Evolutionary conservation across 2,329 filamentous ascomycete genomes (phyloP).

Genomic region (Sporothrix curviconia): DNA sequence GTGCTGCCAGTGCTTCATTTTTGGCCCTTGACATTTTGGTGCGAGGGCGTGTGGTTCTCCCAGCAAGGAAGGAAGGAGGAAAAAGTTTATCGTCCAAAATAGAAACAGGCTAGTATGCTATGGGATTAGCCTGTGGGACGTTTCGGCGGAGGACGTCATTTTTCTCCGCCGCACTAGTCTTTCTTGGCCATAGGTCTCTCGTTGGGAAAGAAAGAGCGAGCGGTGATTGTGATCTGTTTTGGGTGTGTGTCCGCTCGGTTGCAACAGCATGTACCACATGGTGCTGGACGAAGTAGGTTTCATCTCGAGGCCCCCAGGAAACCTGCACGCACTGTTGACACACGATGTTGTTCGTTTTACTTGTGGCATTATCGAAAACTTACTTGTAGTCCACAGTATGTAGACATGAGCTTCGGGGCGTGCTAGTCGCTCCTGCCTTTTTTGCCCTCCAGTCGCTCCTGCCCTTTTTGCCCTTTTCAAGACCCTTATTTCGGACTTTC

Average conservation of each 20-base stretch:
- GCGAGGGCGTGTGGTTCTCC: neutral
- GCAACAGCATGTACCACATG: no score
- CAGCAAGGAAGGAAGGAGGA: neutral
- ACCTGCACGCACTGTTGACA: neutral
- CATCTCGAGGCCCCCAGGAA: no score
- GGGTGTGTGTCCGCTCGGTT: neutral
- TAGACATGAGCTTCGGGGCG: no score
- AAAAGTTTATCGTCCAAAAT: conserved; percentile 22
- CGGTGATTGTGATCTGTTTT: neutral
- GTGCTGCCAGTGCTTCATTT: no score
- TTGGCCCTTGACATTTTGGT: neutral
- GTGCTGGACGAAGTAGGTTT: no score
- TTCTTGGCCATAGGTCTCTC: conserved; percentile 5
- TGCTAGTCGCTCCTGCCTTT: no score
- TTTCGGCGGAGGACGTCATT: conserved; percentile 12
- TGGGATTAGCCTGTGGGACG: neutral
- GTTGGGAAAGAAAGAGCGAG: neutral
- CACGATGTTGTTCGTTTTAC: no score
- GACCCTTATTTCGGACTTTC: no score
- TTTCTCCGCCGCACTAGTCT: conserved; percentile 5
- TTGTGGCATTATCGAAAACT: no score
- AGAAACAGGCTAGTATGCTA: conserved; percentile 12
- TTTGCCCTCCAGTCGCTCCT: no score
- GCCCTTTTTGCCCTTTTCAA: no score
- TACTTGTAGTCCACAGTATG: no score